These are phyloP conservation scores for Agrocybe chaxingu DNA, from an alignment of 768 basidiomycete species.

Conservation along the genomic window DNA sequence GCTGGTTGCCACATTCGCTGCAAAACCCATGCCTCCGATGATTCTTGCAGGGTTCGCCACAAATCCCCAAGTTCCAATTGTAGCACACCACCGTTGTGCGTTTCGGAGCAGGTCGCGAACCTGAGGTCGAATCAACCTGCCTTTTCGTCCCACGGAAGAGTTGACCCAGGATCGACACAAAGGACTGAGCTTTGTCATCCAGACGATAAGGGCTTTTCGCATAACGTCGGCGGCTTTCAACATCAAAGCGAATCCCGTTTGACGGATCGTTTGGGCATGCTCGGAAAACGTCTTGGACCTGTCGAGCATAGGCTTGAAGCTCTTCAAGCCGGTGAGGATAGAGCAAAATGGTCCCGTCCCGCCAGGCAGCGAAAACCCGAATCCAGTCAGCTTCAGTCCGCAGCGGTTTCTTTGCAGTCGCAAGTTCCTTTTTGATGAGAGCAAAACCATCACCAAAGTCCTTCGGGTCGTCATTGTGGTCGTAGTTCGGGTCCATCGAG, in stretches of 20 bases:
- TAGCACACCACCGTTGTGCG: background rate
- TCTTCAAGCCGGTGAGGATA: constrained; percentile 12
- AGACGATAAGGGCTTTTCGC: constrained; percentile 6
- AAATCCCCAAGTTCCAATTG: constrained; percentile 10
- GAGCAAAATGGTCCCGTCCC: background rate
- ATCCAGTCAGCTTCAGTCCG: constrained; percentile 10
- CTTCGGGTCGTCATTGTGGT: background rate
- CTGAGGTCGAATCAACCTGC: too few relatives aligned
- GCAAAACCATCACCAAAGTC: constrained; percentile 1
- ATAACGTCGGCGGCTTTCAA: constrained; percentile 7
- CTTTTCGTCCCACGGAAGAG: background rate
- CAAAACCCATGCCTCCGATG: constrained; percentile 7
- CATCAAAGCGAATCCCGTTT: constrained; percentile 10
- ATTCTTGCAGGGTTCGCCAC: constrained; percentile 7
- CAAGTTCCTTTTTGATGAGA: constrained; percentile 1
- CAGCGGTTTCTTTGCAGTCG: background rate
- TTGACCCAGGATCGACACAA: constrained; percentile 7
- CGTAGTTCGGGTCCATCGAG: background rate
- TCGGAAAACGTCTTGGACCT: constrained; percentile 12
- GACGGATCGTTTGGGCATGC: background rate
- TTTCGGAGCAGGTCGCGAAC: background rate
- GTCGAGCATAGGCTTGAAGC: constrained; percentile 1
- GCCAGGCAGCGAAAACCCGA: constrained; percentile 12
- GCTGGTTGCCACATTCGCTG: constrained; percentile 6
- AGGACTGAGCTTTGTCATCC: constrained; percentile 8